A percentile compares a stretch with the other conserved stretches of the same genome.
These are phyloP conservation scores for Colletotrichum theobromicola DNA, from an alignment of 2,329 filamentous ascomycete species.

Conservation along the genomic window DNA sequence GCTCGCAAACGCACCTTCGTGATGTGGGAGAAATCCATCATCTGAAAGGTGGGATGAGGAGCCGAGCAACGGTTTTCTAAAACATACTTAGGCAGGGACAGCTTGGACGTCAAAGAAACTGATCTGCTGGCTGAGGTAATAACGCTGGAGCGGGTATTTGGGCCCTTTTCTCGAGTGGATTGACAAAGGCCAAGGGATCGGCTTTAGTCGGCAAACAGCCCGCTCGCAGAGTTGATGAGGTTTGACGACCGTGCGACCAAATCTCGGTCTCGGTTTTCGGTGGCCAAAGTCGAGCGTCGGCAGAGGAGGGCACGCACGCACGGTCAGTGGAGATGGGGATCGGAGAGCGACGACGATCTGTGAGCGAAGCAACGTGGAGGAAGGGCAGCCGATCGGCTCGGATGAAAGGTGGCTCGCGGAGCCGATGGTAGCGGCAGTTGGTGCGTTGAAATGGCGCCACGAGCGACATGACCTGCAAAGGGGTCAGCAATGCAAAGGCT, in stretches of 20 bases:
- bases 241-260: not conserved
- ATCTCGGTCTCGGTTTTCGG: not conserved
- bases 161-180: not conserved
- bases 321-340: not conserved
- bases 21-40: not conserved
- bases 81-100: not conserved
- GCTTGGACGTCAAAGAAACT: not conserved
- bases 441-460: not conserved
- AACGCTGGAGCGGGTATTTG: not conserved
- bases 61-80: conserved; percentile 6
- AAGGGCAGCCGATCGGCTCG: not conserved
- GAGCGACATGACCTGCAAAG: not conserved
- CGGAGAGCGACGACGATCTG: not conserved
- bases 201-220: not conserved
- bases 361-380: not conserved
- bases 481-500: not conserved
- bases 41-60: not conserved
- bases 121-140: not conserved
- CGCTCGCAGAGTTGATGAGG: not conserved
- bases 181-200: not conserved
- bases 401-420: conserved; percentile 2
- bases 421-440: not conserved
- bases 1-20: not conserved
- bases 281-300: not conserved
- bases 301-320: not conserved